These are phyloP conservation scores for Candida glucosophila DNA, from an alignment of 1,139 yeast genomes.

Conservation along the genomic window DNA sequence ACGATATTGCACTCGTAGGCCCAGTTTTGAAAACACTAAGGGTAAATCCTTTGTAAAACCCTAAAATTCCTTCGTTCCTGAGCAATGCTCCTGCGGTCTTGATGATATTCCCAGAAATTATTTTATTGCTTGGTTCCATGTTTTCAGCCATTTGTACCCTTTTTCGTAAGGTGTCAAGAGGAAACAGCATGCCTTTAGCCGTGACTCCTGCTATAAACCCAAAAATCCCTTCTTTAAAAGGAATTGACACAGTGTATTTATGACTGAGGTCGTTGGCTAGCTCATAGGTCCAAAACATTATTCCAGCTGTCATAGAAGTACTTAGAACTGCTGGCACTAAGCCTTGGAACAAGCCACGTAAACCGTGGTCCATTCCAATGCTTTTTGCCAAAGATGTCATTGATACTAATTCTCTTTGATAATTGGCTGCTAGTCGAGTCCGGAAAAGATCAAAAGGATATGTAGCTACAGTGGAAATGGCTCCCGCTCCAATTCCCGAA, in stretches of 20 bases:
- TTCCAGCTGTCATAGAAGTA: conserved; percentile 57
- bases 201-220: conserved; percentile 73
- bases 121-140: conserved; percentile 6
- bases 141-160: conserved; percentile 59
- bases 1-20: conserved; percentile 74
- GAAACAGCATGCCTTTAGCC: conserved; percentile 71
- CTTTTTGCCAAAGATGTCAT: conserved; percentile 31
- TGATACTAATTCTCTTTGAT: conserved; percentile 33
- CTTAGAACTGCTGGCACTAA: conserved; percentile 54
- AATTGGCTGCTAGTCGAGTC: conserved; percentile 69
- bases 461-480: conserved; percentile 60
- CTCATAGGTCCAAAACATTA: conserved; percentile 65
- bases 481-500: conserved; percentile 75
- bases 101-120: conserved; percentile 5
- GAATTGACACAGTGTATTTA: conserved; percentile 18
- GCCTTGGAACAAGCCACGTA: conserved; percentile 55
- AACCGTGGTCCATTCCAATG: conserved; percentile 43
- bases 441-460: conserved; percentile 86
- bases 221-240: conserved; percentile 53
- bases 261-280: conserved; percentile 24
- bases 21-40: conserved; percentile 69
- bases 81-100: conserved; percentile 26
- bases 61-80: conserved; percentile 48
- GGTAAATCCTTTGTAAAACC: conserved; percentile 67
- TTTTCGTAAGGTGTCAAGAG: conserved; percentile 76